phyloP scores from a whole-genome alignment of 2,329 filamentous ascomycete species.

The Thielaviopsis euricoi region DNA sequence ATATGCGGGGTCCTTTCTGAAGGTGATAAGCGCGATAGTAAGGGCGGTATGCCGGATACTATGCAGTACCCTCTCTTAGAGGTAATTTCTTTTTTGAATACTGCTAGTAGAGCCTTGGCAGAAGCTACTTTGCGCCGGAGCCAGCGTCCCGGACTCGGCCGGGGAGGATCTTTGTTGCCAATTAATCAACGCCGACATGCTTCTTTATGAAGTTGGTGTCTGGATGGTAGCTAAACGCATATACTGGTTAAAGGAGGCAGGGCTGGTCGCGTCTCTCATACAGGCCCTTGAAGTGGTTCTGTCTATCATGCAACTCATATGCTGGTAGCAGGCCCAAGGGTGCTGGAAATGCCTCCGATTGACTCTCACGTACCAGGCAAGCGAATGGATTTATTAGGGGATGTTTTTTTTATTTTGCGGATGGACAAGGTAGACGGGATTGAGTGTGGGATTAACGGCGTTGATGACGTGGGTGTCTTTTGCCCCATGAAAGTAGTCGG shows the following conservation, averaged over 20 bases:
- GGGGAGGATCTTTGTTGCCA: conserved; percentile 23
- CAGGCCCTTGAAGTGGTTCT: conserved; percentile 18
- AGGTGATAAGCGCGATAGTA: conserved; percentile 43
- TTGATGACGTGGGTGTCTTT: conserved; percentile 13
- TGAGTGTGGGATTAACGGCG: conserved; percentile 15
- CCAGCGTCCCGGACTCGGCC: conserved; percentile 41
- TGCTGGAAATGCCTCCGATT: conserved; percentile 4
- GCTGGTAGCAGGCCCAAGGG: not conserved
- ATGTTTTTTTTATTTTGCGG: conserved; percentile 16
- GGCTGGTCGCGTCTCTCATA: conserved; percentile 31
- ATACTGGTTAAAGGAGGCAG: conserved; percentile 18
- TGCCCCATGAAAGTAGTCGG: conserved; percentile 20
- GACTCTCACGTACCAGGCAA: not conserved
- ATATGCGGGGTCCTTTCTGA: conserved; percentile 30
- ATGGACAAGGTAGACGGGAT: conserved; percentile 22
- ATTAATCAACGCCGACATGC: not conserved
- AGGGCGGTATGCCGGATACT: conserved; percentile 23
- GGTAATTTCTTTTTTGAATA: not conserved
- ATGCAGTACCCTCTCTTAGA: conserved; percentile 2
- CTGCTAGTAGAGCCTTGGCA: conserved; percentile 16
- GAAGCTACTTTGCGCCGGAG: conserved; percentile 38
- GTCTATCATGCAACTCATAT: not conserved
- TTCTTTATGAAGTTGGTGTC: conserved; percentile 1
- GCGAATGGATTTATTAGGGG: conserved; percentile 1
- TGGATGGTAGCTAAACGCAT: conserved; percentile 9